phyloP scores from a whole-genome alignment of 179 eudicot species.

The Beta lomatogona region DNA sequence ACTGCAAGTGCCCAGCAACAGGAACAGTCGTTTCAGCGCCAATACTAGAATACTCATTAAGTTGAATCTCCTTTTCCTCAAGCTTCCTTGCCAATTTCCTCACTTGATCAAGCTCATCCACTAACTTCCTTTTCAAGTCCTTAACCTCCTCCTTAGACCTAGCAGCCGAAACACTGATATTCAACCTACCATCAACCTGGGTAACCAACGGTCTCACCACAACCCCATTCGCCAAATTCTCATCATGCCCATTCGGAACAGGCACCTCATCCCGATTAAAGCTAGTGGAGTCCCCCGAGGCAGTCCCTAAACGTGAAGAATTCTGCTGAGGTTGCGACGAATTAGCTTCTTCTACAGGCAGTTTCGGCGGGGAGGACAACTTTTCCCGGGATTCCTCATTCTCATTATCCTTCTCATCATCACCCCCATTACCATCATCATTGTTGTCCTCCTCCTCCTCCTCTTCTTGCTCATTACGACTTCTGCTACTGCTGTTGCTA shows the following conservation, averaged over 20 bases:
- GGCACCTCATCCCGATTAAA: conserved; percentile 28
- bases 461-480: not conserved
- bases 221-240: conserved; percentile 27
- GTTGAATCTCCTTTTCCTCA: conserved; percentile 54
- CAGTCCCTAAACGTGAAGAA: conserved; percentile 11
- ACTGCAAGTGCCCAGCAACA: conserved; percentile 33
- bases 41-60: conserved; percentile 33
- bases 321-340: conserved; percentile 23
- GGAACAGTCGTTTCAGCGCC: conserved; percentile 21
- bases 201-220: conserved; percentile 43
- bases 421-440: not conserved
- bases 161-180: conserved; percentile 49
- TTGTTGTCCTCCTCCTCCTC: not conserved
- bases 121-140: conserved; percentile 40
- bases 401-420: not conserved
- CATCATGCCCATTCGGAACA: conserved; percentile 37
- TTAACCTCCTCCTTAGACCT: conserved; percentile 38
- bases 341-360: conserved; percentile 21
- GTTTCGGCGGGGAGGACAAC: not conserved
- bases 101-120: conserved; percentile 40
- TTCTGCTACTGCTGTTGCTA: not conserved
- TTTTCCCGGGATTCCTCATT: conserved; percentile 9
- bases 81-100: conserved; percentile 39
- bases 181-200: conserved; percentile 60
- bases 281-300: conserved; percentile 34